These are phyloP conservation scores for Artemisia annua DNA, from an alignment of 129 eudicot species.

Conservation along the genomic window DNA sequence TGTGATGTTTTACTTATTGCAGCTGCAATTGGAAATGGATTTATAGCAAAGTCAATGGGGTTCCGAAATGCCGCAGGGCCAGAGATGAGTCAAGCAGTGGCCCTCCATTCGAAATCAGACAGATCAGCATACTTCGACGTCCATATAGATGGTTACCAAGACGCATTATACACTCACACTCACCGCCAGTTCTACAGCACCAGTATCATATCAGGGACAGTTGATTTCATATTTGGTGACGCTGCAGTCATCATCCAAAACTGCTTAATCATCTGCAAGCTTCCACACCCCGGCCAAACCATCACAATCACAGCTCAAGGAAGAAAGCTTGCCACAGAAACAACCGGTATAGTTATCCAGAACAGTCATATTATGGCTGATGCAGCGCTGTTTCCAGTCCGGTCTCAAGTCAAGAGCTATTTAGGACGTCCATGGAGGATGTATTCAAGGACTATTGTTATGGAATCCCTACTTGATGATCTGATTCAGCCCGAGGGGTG, in stretches of 20 bases:
- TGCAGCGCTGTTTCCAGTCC: not conserved
- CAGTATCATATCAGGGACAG: not conserved
- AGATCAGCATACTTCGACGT: not conserved
- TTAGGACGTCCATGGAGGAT: not conserved
- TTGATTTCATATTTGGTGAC: conserved; percentile 5
- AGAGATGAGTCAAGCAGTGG: not conserved
- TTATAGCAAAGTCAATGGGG: too few relatives aligned
- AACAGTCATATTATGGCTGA: not conserved
- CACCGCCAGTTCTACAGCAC: not conserved
- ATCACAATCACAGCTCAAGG: not conserved
- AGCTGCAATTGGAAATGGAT: too few relatives aligned
- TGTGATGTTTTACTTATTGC: too few relatives aligned
- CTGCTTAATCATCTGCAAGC: not conserved
- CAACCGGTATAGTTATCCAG: not conserved
- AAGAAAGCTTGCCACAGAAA: not conserved
- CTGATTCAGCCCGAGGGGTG: not conserved
- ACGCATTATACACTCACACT: not conserved
- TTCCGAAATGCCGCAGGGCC: not conserved
- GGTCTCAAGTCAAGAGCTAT: not conserved
- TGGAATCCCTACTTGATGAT: not conserved
- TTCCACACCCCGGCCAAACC: not conserved
- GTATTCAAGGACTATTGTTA: not conserved
- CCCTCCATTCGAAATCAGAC: not conserved
- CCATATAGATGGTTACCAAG: not conserved
- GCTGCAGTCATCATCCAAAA: not conserved